Evolutionary conservation across 495 filamentous ascomycete species (phyloP).

Genomic region (Cladorrhinum samala): DNA sequence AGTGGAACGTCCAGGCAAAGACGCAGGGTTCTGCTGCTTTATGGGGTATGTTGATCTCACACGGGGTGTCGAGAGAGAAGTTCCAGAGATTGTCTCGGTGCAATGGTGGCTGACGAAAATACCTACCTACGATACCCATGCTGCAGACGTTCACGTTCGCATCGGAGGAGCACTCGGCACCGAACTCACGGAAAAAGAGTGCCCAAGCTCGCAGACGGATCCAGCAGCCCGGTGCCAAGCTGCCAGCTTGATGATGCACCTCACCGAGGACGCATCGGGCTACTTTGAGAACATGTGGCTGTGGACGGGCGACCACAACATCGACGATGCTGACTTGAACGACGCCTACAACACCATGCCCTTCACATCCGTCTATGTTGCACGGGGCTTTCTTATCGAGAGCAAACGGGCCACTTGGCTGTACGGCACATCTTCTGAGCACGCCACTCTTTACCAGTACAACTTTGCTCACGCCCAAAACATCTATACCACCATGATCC

Average conservation of each 20-base stretch:
- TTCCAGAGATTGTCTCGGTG: background rate
- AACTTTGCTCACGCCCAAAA: constrained; percentile 67
- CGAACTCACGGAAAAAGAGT: constrained; percentile 55
- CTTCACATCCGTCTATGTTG: constrained; percentile 57
- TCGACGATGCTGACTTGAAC: constrained; percentile 55
- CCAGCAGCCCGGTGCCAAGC: constrained; percentile 40
- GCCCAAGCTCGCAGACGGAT: constrained; percentile 34
- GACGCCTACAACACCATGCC: background rate
- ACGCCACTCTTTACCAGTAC: constrained; percentile 76
- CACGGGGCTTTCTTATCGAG: constrained; percentile 72
- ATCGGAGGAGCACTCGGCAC: constrained; percentile 47
- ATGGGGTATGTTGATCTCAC: no score
- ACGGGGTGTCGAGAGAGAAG: no score
- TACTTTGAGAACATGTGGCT: constrained; percentile 91
- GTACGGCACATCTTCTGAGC: constrained; percentile 44
- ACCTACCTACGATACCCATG: background rate
- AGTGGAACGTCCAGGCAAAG: constrained; percentile 65
- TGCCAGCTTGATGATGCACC: constrained; percentile 64
- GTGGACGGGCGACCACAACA: constrained; percentile 87
- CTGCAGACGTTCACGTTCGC: constrained; percentile 12
- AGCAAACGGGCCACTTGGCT: constrained; percentile 42
- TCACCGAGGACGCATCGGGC: constrained; percentile 61
- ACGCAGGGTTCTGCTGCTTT: constrained; percentile 5
- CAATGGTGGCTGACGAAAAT: background rate
- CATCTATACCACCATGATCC: constrained; percentile 71